Evolutionary conservation across 2,329 filamentous ascomycete species (phyloP).

Genomic region (Xylariaceae sp.): DNA sequence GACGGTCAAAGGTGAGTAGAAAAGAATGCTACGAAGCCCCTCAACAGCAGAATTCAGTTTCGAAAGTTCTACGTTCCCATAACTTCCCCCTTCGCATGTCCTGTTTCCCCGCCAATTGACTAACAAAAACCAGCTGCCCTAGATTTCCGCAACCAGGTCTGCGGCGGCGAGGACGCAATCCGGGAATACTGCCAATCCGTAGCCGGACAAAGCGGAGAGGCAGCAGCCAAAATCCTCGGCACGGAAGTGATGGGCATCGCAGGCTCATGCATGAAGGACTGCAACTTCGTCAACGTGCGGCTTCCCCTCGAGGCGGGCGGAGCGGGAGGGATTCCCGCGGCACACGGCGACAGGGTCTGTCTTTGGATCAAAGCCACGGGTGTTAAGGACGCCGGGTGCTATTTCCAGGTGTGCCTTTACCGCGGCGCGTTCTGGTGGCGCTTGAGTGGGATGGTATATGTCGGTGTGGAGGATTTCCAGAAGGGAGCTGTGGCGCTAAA

Average conservation of each 20-base stretch:
- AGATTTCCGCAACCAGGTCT: constrained; percentile 51
- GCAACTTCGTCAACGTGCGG: constrained; percentile 55
- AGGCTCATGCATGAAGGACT: constrained; percentile 38
- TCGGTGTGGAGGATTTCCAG: constrained; percentile 57
- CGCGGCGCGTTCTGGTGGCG: constrained; percentile 55
- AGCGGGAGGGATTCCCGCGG: constrained; percentile 32
- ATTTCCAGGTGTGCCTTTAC: constrained; percentile 54
- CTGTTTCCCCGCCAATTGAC: constrained; percentile 12
- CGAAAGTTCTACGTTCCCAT: too few relatives aligned
- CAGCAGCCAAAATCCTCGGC: constrained; percentile 48
- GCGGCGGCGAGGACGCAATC: constrained; percentile 57
- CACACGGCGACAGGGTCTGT: constrained; percentile 34
- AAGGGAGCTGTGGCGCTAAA: constrained; percentile 26
- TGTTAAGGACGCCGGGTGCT: constrained; percentile 47
- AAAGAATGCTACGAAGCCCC: too few relatives aligned
- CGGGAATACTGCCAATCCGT: constrained; percentile 48
- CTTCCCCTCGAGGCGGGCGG: constrained; percentile 41
- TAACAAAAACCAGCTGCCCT: constrained; percentile 43
- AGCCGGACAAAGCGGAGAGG: constrained; percentile 47
- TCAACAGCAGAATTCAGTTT: too few relatives aligned
- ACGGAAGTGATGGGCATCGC: constrained; percentile 56
- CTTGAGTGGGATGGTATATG: constrained; percentile 60
- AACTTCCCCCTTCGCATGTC: neutral
- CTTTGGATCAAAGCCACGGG: constrained; percentile 45
- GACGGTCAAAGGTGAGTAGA: constrained; percentile 41